phyloP scores from a whole-genome alignment of 2,329 filamentous ascomycete genomes.

The Sporothrix protearum region DNA sequence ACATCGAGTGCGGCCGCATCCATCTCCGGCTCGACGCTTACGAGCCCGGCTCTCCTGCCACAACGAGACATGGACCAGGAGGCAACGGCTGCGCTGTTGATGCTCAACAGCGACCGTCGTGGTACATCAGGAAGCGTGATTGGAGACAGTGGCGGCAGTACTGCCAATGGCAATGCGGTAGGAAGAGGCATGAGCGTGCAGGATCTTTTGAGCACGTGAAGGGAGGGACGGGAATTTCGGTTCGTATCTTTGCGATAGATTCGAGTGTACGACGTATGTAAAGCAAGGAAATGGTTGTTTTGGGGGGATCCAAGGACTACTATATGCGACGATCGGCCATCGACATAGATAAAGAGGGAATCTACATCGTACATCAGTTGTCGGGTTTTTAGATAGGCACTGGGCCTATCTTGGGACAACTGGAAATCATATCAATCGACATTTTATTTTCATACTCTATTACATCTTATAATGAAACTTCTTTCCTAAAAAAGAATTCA shows the following conservation, averaged over 20 bases:
- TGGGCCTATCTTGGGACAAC: no score
- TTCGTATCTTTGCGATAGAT: not conserved
- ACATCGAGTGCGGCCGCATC: conserved; percentile 33
- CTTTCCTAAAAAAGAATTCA: no score
- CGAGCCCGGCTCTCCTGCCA: conserved; percentile 56
- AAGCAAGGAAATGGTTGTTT: not conserved
- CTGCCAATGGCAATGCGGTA: conserved; percentile 2
- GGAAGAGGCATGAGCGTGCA: conserved; percentile 53
- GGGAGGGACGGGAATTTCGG: not conserved
- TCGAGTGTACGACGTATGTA: not conserved
- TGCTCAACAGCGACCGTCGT: conserved; percentile 78
- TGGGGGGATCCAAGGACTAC: no score
- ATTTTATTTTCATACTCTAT: not conserved
- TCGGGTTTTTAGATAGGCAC: conserved; percentile 1
- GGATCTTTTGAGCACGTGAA: conserved; percentile 52
- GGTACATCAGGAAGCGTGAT: conserved; percentile 29
- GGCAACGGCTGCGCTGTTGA: conserved; percentile 79
- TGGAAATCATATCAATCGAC: not conserved
- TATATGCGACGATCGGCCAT: not conserved
- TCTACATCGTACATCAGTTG: no score
- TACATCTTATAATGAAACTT: no score
- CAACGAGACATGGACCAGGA: conserved; percentile 65
- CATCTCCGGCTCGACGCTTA: conserved; percentile 50
- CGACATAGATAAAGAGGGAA: no score
- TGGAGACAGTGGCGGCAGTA: conserved; percentile 31